Evolutionary conservation across 1,139 yeast genomes (phyloP).

Genomic region (Blastobotrys petasosporus): DNA sequence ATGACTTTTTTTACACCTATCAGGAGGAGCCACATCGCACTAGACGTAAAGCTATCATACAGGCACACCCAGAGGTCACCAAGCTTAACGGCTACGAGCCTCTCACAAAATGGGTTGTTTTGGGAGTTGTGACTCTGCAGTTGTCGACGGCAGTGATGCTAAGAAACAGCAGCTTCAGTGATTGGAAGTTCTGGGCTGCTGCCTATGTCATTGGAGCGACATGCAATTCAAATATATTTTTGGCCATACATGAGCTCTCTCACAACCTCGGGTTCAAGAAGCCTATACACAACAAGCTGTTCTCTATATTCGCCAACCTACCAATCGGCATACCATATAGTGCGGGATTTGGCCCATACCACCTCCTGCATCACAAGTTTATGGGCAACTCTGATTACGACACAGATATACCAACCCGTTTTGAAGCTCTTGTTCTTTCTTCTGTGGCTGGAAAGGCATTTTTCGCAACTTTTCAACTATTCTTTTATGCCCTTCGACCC

Average conservation of each 20-base stretch:
- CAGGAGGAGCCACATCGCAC: conserved; percentile 75
- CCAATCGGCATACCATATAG: conserved; percentile 89
- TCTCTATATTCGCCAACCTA: conserved; percentile 68
- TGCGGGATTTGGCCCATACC: conserved; percentile 89
- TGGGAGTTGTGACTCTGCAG: conserved; percentile 60
- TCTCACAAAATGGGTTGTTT: conserved; percentile 67
- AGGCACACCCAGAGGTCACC: conserved; percentile 71
- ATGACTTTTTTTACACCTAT: conserved; percentile 69
- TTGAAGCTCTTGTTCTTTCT: conserved; percentile 69
- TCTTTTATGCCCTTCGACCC: conserved; percentile 86
- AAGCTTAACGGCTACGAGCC: conserved; percentile 86
- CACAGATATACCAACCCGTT: conserved; percentile 77
- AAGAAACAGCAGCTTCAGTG: conserved; percentile 48
- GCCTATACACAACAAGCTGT: conserved; percentile 70
- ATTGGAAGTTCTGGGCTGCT: conserved; percentile 50
- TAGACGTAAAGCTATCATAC: conserved; percentile 66
- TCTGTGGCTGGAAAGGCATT: conserved; percentile 82
- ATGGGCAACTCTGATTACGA: conserved; percentile 82
- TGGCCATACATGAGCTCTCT: conserved; percentile 82
- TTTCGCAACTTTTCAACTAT: conserved; percentile 82
- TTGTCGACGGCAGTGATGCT: conserved; percentile 55
- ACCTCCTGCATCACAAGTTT: conserved; percentile 84
- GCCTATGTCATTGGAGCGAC: conserved; percentile 86
- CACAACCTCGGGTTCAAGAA: conserved; percentile 82
- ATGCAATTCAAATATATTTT: conserved; percentile 71